Conservation (phyloP, 495 filamentous ascomycete species). For the Neurospora sp. region DNA sequence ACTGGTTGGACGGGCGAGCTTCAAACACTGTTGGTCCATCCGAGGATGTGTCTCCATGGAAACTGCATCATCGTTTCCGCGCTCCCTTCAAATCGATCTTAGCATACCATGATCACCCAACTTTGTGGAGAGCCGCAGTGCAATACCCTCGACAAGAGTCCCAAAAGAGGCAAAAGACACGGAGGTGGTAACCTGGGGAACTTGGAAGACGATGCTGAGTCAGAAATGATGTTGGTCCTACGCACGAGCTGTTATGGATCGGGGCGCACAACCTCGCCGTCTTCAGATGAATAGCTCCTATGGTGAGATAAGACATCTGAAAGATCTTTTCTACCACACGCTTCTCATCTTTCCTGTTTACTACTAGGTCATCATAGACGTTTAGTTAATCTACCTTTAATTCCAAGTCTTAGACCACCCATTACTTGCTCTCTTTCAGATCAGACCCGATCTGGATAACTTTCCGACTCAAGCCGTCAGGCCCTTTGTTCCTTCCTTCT, state of each 20-base stretch:
- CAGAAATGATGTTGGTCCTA: not conserved
- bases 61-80: not conserved
- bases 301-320: not conserved
- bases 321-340: not conserved
- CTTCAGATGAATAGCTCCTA: not conserved
- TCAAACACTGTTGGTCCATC: not conserved
- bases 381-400: no score
- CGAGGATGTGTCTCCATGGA: not conserved
- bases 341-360: not conserved
- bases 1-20: not conserved
- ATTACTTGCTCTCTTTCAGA: not conserved
- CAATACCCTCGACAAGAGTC: not conserved
- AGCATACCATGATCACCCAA: not conserved
- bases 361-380: not conserved
- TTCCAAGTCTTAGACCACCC: no score
- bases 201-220: not conserved
- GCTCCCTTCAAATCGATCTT: not conserved
- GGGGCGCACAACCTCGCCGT: not conserved
- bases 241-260: not conserved
- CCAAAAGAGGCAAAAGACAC: not conserved
- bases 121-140: not conserved
- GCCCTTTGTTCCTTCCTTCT: not conserved
- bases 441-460: not conserved
- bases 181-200: not conserved
- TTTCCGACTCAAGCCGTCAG: not conserved